Evolutionary conservation across 176 grass and related monocot genomes (phyloP), one percentile per base, ranked within the genome.

Genomic region (Triticum dicoccoides): DNA sequence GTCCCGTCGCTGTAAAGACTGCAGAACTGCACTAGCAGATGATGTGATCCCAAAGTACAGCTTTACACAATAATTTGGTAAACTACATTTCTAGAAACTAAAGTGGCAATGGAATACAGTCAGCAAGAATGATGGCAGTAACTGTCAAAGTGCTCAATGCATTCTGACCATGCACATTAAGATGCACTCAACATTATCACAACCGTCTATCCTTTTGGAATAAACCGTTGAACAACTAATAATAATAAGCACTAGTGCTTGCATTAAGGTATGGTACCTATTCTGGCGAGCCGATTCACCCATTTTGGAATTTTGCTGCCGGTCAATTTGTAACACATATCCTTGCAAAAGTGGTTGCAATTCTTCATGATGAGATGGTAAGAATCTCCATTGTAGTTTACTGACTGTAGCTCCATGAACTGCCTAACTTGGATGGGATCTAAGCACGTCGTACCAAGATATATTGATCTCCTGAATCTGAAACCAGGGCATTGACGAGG

Each of bases 281-380:
- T 94, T 87, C 91, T 91, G 42, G 96, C 96, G 12, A 98, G 96
- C 10, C 96, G 88, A 76, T 98, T 98, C 23, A 98, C 96, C 96
- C 96, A 96, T 84, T 91, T 96, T 51, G 96, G 93, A 75, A 98
- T 94, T 83, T 77, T 83, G 61, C 83, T 96, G 3, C 96, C 90
- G 4, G 96, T 98, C 84, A 98, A 86, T 86, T 98, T 98, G 82
- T 77, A 89, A 82, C 94, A 96, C 82, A 96, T 91, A 79, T 98
- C 96, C 79, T 96, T 94, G 86, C 96, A 98, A 13, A 98, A 98
- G 73, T 98, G 96, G 80, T 98, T 98, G 82, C 96, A 98, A 64
- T 98, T 98, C 88, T 98, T 98, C 17, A 73, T 90, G 79, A 98
- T 98, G 71, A 98, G 89, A 89, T 98, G 96, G 58, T 98, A 98